Conservation (phyloP, 208 protist species). For the Naegleria lovaniensis region DNA sequence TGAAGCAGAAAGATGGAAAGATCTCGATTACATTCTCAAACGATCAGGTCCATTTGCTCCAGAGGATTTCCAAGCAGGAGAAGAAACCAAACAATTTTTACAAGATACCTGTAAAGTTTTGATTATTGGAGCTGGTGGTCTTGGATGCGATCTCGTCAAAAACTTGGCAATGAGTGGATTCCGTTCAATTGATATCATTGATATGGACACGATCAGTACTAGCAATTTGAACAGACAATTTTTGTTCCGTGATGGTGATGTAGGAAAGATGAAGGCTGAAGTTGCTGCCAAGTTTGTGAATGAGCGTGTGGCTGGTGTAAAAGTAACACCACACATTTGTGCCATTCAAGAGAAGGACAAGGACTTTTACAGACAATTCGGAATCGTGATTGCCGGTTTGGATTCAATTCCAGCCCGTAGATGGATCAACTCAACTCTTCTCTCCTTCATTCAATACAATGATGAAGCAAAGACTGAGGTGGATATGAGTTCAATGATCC, state of each 20-base stretch:
- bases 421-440: slow-evolving; percentile 81
- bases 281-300: slow-evolving; percentile 79
- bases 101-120: slow-evolving; percentile 10
- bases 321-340: slow-evolving; percentile 75
- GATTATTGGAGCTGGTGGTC: slow-evolving; percentile 26
- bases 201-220: slow-evolving; percentile 87
- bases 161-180: slow-evolving; percentile 75
- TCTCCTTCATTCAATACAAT: slow-evolving; percentile 26
- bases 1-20: slow-evolving; percentile 15
- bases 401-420: slow-evolving; percentile 88
- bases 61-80: neutral
- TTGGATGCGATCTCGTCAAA: slow-evolving; percentile 51
- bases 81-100: slow-evolving; percentile 13
- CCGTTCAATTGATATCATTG: slow-evolving; percentile 76
- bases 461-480: neutral
- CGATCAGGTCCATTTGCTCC: neutral
- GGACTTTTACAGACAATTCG: slow-evolving; percentile 84
- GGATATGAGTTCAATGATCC: slow-evolving; percentile 47
- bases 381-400: slow-evolving; percentile 84
- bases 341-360: slow-evolving; percentile 79
- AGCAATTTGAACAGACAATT: slow-evolving; percentile 90
- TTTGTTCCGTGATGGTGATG: slow-evolving; percentile 69
- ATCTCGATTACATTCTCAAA: slow-evolving; percentile 7
- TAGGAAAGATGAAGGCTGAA: slow-evolving; percentile 69
- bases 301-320: slow-evolving; percentile 60